Base-by-base conservation (phyloP, 768 basidiomycete species). In the Plicaturopsis crispa region DNA sequence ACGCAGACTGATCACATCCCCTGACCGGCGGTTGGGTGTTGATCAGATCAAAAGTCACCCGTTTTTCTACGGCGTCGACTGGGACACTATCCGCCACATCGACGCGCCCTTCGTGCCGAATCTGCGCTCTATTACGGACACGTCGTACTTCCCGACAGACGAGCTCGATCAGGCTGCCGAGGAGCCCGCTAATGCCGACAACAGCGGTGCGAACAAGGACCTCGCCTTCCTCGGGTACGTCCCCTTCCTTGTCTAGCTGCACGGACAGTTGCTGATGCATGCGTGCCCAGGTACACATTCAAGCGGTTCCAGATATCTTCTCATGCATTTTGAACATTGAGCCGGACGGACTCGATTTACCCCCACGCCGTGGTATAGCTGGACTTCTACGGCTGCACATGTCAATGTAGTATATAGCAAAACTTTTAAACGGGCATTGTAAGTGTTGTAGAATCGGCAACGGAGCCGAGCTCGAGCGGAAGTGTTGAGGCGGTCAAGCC, bases 31-130 rank as follows among this genome's bases (percentile, higher is more conserved):
- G 38, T 53, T 92, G 50, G 73, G 55, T 36, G 75, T 87, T 30
- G 92, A 93, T 18, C 84, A 93, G 55, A 86, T 96, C 55, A 96
- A 89, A 64, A 71, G 65, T 7, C 94, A 97, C 54, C 75, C 86
- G 0, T 97, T 97, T 69, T 94, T 93, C 61, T 84, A 85, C 51
- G 96, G 94, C 21, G 96, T 98, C 24, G 91, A 94, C 54, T 99
- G 94, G 96, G 67, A 70, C 11, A 66, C 70, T 5, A 87, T 98
- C 53, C 79, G 91, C 18, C 72, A 75, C 26, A 94, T 99, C 44
- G 91, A 93, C 52, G 78, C 92, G 3, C 96, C 94, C 4, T 98
- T 97, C 59, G 82, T 99, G n/a, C 94, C 96, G 14, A 87, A 90
- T 41, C 69, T 98, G 22, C 77, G 84, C 28, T 92, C 87, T 6